Percentiles rank a stretch among this genome's conserved stretches.
Conservation (phyloP, 2,329 filamentous ascomycete genomes). For the Aspergillus fructus region DNA sequence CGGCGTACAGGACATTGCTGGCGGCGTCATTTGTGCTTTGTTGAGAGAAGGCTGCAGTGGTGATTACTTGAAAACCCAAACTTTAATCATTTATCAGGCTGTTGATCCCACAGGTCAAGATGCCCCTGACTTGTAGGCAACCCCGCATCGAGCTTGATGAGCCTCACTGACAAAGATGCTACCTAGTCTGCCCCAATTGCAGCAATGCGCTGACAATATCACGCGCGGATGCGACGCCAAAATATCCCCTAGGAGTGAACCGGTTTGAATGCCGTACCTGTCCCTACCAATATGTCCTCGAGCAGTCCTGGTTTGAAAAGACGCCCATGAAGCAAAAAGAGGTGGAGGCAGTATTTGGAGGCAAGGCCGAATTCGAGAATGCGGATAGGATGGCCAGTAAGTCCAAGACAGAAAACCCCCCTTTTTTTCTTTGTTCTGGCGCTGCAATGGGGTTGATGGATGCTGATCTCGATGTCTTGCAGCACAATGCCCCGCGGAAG, state of each 20-base stretch:
- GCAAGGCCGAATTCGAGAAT: slow-evolving; percentile 84
- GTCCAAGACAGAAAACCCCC: slow-evolving; percentile 17
- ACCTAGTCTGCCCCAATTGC: slow-evolving; percentile 50
- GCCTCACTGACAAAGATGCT: slow-evolving; percentile 18
- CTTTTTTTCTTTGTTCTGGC: neutral
- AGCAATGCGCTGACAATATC: slow-evolving; percentile 51
- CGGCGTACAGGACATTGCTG: slow-evolving; percentile 9
- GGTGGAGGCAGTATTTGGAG: slow-evolving; percentile 86
- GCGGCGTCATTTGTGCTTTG: neutral
- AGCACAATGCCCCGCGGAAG: slow-evolving; percentile 79
- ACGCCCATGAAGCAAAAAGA: slow-evolving; percentile 79
- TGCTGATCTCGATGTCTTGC: slow-evolving; percentile 18
- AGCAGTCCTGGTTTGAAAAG: slow-evolving; percentile 77
- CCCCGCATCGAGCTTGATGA: neutral
- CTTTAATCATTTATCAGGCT: neutral
- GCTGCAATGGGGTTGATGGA: neutral
- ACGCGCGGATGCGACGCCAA: slow-evolving; percentile 36
- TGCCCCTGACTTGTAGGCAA: slow-evolving; percentile 41
- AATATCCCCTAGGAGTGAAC: slow-evolving; percentile 57
- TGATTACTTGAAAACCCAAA: neutral
- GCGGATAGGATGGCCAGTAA: slow-evolving; percentile 73
- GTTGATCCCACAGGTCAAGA: slow-evolving; percentile 16
- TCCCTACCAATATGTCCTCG: slow-evolving; percentile 84
- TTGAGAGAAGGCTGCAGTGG: too few relatives aligned
- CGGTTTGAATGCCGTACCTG: slow-evolving; percentile 94